phyloP scores from a whole-genome alignment of 108 stramenopile genomes.

The Nitzschia sp. region DNA sequence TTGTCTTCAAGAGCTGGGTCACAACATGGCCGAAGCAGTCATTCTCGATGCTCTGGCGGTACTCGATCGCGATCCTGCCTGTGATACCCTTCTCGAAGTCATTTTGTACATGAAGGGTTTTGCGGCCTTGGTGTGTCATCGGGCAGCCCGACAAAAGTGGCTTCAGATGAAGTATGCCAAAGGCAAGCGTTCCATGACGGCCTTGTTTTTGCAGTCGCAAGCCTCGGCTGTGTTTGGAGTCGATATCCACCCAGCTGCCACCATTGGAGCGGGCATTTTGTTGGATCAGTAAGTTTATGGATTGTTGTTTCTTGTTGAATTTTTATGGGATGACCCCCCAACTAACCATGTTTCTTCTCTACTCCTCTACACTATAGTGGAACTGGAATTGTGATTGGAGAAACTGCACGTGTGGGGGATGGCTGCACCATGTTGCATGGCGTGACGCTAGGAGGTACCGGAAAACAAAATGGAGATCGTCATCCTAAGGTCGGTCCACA shows the following conservation, averaged over 20 bases:
- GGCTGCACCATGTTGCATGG: slow-evolving; percentile 80
- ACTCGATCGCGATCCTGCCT: slow-evolving; percentile 64
- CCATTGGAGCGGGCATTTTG: slow-evolving; percentile 70
- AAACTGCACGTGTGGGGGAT: slow-evolving; percentile 74
- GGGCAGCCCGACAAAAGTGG: slow-evolving; percentile 71
- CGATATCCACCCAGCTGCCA: slow-evolving; percentile 85
- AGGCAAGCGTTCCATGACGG: slow-evolving; percentile 38
- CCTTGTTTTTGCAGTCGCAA: slow-evolving; percentile 76
- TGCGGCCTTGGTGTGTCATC: slow-evolving; percentile 75
- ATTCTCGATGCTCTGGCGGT: slow-evolving; percentile 58
- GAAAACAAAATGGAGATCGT: slow-evolving; percentile 69
- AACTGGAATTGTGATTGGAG: slow-evolving; percentile 89
- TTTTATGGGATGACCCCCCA: no score
- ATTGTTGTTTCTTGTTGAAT: neutral
- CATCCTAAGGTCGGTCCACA: slow-evolving; percentile 80
- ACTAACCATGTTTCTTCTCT: neutral
- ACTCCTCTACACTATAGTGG: slow-evolving; percentile 43
- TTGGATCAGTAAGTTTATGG: slow-evolving; percentile 53
- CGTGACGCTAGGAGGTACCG: slow-evolving; percentile 83
- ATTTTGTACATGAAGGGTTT: slow-evolving; percentile 77
- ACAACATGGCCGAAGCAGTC: slow-evolving; percentile 65
- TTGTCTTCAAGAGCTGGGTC: slow-evolving; percentile 46
- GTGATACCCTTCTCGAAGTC: slow-evolving; percentile 57
- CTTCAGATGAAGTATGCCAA: slow-evolving; percentile 18
- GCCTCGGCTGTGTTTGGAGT: slow-evolving; percentile 71